Evolutionary conservation across 2,329 filamentous ascomycete genomes (phyloP), one percentile per base, ranked within the genome.

Genomic region (Cytospora paraplurivora): DNA sequence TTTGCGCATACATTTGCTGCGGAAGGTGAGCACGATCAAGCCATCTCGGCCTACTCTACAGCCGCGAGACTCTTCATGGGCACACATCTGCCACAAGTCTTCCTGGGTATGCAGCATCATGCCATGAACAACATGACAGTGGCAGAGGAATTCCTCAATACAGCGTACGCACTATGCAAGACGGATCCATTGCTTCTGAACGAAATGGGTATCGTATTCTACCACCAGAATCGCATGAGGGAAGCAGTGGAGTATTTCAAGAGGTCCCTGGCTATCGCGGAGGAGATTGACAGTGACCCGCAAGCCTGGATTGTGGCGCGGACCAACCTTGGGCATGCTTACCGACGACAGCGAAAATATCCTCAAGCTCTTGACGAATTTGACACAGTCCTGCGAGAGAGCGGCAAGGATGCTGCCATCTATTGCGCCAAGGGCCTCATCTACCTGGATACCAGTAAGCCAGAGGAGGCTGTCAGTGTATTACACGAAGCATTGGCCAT

Each of bases 1-100:
- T 99, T 99, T 73, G 95, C 95, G 1, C 96, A 99, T 75, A 99
- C 95, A 0, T 99, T 99, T 74, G 95, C 95, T 1, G 93, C 93
- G 12, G 95, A 99, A 75, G 95, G 95, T 59, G 95, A 99, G 76
- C 93, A 98, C 75, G 95, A 99, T 74, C 95, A 99, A 77, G 95
- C 95, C 55, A 97, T 99, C 67, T 96, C 93, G 10, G 95, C 96
- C 0, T 99, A 99, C 78, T 96, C 92, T 35, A 99, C 95, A 0
- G 95, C 95, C 0, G 94, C 94, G 1, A 85, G 95, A 47, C 80
- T 99, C 0, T 99, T 99, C 76, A 96, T 97, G 81, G 95, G 95
- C 47, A 98, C 94, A 0, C 96, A 99, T 74, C 82, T 99, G 1
- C 95, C 95, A 0, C 94, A 97, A 72, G 86, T 99, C 3, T 99